Conservation (phyloP, 208 protist genomes). For the Naegleria fowleri region DNA sequence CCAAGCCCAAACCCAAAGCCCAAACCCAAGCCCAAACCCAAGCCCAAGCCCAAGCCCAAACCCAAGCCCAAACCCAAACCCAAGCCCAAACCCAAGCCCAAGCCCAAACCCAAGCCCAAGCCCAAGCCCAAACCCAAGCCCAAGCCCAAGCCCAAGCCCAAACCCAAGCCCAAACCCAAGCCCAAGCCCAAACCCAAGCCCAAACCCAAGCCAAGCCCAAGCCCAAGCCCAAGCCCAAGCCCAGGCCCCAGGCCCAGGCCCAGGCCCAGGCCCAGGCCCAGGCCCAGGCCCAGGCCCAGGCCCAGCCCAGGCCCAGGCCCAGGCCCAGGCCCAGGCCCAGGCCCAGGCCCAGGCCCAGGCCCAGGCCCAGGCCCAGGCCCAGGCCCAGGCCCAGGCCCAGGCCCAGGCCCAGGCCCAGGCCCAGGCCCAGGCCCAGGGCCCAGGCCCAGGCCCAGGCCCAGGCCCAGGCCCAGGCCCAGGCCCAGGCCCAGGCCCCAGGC, state of each 20-base stretch:
- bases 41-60: slow-evolving; percentile 17
- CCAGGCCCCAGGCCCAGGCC: no score
- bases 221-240: no score
- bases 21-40: slow-evolving; percentile 17
- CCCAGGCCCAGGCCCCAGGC: slow-evolving; percentile 34
- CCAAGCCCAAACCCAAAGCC: no score
- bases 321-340: neutral
- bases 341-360: neutral
- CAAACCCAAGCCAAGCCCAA: no score
- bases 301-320: neutral
- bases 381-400: slow-evolving; percentile 33
- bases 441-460: slow-evolving; percentile 34
- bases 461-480: slow-evolving; percentile 33
- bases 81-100: slow-evolving; percentile 16
- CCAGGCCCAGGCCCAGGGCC: slow-evolving; percentile 33
- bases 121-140: slow-evolving; percentile 16
- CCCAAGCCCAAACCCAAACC: slow-evolving; percentile 16
- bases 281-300: neutral
- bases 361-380: slow-evolving; percentile 32
- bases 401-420: slow-evolving; percentile 30
- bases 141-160: slow-evolving; percentile 15
- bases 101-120: slow-evolving; percentile 17
- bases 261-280: no score
- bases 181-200: slow-evolving; percentile 16
- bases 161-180: slow-evolving; percentile 18